phyloP scores from a whole-genome alignment of 768 basidiomycete genomes.

The Amylocystis lapponica region DNA sequence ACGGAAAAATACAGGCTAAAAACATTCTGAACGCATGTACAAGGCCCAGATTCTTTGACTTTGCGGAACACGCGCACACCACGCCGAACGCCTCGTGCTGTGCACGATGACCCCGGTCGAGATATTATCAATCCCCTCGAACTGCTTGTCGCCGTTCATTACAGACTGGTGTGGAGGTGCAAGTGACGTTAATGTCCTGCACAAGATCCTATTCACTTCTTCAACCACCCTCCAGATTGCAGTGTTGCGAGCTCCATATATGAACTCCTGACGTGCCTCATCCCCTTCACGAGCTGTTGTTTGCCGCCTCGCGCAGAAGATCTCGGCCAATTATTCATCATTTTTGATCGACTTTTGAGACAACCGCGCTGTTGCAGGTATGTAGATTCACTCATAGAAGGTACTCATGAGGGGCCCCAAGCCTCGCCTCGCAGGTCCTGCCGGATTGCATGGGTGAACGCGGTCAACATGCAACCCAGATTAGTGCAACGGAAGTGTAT shows the following conservation, averaged over 20 bases:
- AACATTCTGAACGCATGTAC: neutral
- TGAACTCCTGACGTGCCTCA: neutral
- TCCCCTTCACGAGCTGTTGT: neutral
- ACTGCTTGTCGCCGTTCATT: conserved; percentile 3
- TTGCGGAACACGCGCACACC: conserved; percentile 8
- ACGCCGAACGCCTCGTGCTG: conserved; percentile 18
- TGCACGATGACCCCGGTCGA: conserved; percentile 16
- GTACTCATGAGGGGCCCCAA: conserved; percentile 22
- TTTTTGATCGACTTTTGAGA: conserved; percentile 15
- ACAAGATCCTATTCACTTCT: neutral
- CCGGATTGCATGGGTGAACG: conserved; percentile 28
- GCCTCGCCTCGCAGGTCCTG: conserved; percentile 32
- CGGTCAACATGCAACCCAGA: conserved; percentile 32
- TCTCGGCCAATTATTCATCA: conserved; percentile 13
- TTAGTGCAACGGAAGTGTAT: conserved; percentile 24
- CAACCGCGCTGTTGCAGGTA: conserved; percentile 14
- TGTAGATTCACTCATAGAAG: conserved; percentile 14
- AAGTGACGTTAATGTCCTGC: conserved; percentile 2
- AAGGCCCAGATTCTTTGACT: conserved; percentile 3
- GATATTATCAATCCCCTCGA: conserved; percentile 12
- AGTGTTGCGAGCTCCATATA: neutral
- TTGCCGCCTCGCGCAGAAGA: neutral
- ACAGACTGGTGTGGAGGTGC: neutral
- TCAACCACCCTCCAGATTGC: neutral
- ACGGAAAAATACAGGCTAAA: conserved; percentile 2